A percentile compares a stretch with the other conserved stretches of the same genome.
phyloP scores from a whole-genome alignment of 306 rosid genomes.

The Potentilla sterilis region DNA sequence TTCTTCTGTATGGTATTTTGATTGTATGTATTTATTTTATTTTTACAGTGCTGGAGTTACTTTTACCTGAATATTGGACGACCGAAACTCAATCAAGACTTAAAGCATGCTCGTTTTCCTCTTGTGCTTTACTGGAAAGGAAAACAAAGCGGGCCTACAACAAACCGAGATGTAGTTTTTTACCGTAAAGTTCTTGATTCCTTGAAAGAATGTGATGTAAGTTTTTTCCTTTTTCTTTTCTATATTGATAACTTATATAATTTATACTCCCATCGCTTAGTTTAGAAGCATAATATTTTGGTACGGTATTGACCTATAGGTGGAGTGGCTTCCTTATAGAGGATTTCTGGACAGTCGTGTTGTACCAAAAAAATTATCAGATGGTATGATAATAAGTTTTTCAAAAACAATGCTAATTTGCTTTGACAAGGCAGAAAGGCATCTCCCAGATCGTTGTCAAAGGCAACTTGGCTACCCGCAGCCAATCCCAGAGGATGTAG shows the following conservation, averaged over 20 bases:
- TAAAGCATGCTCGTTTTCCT: constrained; percentile 80
- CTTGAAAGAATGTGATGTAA: constrained; percentile 76
- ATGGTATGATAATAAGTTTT: constrained; percentile 56
- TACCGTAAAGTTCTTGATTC: constrained; percentile 97
- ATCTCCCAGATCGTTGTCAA: constrained; percentile 88
- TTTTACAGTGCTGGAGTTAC: constrained; percentile 96
- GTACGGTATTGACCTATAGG: constrained; percentile 48
- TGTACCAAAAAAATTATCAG: constrained; percentile 81
- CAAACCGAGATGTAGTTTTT: constrained; percentile 95
- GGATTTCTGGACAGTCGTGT: constrained; percentile 65
- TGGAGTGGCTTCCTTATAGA: constrained; percentile 97
- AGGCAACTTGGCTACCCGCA: constrained; percentile 90
- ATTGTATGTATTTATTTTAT: constrained; percentile 5
- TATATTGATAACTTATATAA: constrained; percentile 13
- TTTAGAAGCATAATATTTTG: constrained; percentile 29
- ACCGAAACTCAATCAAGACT: constrained; percentile 81
- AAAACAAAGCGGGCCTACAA: constrained; percentile 92
- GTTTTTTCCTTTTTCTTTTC: constrained; percentile 27
- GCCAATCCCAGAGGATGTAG: constrained; percentile 85
- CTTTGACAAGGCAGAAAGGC: constrained; percentile 99
- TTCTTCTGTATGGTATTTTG: constrained; percentile 4
- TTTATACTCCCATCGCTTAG: constrained; percentile 8
- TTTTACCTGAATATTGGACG: constrained; percentile 93
- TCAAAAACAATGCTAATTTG: constrained; percentile 90
- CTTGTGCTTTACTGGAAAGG: constrained; percentile 98